These are phyloP conservation scores for Diaporthe sp. DNA, from an alignment of 2,329 filamentous ascomycete genomes.

Conservation along the genomic window DNA sequence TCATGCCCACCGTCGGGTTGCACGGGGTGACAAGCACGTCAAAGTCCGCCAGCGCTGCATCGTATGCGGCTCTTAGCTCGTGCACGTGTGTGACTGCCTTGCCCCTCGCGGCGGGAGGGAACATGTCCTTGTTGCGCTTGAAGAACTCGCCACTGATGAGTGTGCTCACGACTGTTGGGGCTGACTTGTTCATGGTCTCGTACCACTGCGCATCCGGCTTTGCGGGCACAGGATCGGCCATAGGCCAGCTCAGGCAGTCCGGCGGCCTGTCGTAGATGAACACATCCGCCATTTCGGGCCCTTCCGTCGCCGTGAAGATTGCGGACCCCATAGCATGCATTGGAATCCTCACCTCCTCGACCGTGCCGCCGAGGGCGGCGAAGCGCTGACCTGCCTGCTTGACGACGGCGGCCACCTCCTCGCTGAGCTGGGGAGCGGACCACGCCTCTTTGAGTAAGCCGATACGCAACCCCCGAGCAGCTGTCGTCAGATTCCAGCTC, in stretches of 20 bases:
- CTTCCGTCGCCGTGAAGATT: slow-evolving; percentile 58
- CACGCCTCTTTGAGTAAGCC: slow-evolving; percentile 59
- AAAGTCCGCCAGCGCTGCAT: slow-evolving; percentile 51
- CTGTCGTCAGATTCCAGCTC: slow-evolving; percentile 39
- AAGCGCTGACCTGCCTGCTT: slow-evolving; percentile 50
- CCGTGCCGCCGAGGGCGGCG: slow-evolving; percentile 52
- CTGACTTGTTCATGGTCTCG: slow-evolving; percentile 53
- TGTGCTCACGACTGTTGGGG: slow-evolving; percentile 57
- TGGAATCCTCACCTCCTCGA: slow-evolving; percentile 57
- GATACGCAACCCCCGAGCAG: slow-evolving; percentile 53
- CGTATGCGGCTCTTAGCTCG: slow-evolving; percentile 59
- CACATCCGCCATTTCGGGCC: slow-evolving; percentile 46
- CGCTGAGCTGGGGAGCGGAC: slow-evolving; percentile 48
- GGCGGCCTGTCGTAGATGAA: slow-evolving; percentile 44
- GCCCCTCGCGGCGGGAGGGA: slow-evolving; percentile 46
- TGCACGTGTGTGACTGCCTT: slow-evolving; percentile 59
- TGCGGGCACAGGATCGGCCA: slow-evolving; percentile 43
- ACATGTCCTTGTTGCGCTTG: slow-evolving; percentile 37
- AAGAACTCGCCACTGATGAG: slow-evolving; percentile 51
- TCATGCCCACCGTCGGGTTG: slow-evolving; percentile 55
- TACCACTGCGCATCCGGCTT: slow-evolving; percentile 52
- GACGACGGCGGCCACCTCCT: slow-evolving; percentile 50
- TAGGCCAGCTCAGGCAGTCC: slow-evolving; percentile 44
- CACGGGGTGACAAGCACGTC: slow-evolving; percentile 61
- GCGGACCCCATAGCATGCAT: slow-evolving; percentile 56